Evolutionary conservation across 768 basidiomycete genomes (phyloP), one percentile per base, ranked within the genome.

Genomic region (Strobilomyces dryophilus): DNA sequence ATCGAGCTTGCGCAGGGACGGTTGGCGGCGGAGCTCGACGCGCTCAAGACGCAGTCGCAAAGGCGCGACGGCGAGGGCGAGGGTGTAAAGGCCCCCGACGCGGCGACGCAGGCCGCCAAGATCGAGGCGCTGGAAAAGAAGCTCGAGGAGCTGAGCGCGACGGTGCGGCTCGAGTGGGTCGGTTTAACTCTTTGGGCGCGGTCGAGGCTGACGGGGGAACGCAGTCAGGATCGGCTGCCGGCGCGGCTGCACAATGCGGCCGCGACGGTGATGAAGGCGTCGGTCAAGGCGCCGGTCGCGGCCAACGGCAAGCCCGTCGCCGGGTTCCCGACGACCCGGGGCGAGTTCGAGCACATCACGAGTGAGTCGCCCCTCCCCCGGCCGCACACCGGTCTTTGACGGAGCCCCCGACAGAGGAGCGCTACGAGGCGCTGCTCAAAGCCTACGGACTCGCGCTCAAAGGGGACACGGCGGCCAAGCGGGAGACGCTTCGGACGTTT

Each of bases 321-420:
- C 9, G 68, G 71, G 47, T 74, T 74, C 63, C 75, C 75, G 10
- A 42, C 37, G 5, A 68, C 71, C 1, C 69, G 72, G 47, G 75
- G 75, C 49, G 75, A 76, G 55, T 76, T 75, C 47, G 75, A 76
- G 56, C 74, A 75, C 56, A 66, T 76, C n/a, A 76, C 74, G 17
- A 76, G 75, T 76, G 29, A 2, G 37, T 44, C 0, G 9, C 20
- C 21, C 10, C 5, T 36, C 10, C 11, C 3, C 12, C 12, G 35
- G 3, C 4, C 15, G 14, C 34, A 34, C 35, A 15, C 10, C 8
- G 5, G 32, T 14, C 35, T 8, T 27, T 4, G 8, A 4, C 27
- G 27, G 8, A 4, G 27, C 27, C 8, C 27, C 27, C 35, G 10
- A 12, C 34, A 36, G 35, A 36, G 35, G 35, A 36, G 35, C 35